Base-by-base conservation (phyloP, 2,329 filamentous ascomycete genomes). In the Talaromyces sp. region DNA sequence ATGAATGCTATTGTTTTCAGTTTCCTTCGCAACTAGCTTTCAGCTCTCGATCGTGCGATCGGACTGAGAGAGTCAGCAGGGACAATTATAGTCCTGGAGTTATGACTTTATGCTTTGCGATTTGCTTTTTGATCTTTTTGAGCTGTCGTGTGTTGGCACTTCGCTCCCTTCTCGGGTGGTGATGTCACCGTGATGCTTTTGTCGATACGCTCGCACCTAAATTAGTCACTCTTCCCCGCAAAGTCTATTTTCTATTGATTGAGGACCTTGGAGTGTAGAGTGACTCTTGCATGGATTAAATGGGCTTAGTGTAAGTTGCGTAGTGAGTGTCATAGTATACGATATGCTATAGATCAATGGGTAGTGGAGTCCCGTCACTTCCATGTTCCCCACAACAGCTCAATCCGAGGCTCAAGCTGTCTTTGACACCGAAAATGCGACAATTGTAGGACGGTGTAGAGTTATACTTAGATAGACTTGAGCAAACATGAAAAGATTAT, bases 161-260 rank as follows among this genome's bases (percentile, higher is more conserved):
- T 33, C 24, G 22, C 13, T 32, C 48, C 9, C 27, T 16, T 40
- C 27, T 17, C 35, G 37, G 51, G 40, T 57, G 41, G 52, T 63
- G 61, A 64, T 60, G 58, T 64, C 60, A 65, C 46, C 35, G 33
- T 45, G 32, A 49, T 35, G 37, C 36, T 8, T 27, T 32, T 41
- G 27, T 44, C 33, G 16, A 45, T 45, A 35, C 40, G 45, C 5
- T 27, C 24, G n/a, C n/a, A 37, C 46, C 45, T 29, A 36, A 41
- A 9, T 40, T 16, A 41, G 40, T 44, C 43, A 43, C 30, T 32
- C 13, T 42, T 43, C 30, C 40, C 47, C 39, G 37, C 47, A 49
- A 49, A 49, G 36, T 49, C 46, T 41, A 49, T 32, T 32, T 40
- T 19, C 4, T 27, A 27, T 9, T 27, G 4, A 27, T 5, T 27